phyloP scores from a whole-genome alignment of 495 filamentous ascomycete species.

The Hamigera avellanea region DNA sequence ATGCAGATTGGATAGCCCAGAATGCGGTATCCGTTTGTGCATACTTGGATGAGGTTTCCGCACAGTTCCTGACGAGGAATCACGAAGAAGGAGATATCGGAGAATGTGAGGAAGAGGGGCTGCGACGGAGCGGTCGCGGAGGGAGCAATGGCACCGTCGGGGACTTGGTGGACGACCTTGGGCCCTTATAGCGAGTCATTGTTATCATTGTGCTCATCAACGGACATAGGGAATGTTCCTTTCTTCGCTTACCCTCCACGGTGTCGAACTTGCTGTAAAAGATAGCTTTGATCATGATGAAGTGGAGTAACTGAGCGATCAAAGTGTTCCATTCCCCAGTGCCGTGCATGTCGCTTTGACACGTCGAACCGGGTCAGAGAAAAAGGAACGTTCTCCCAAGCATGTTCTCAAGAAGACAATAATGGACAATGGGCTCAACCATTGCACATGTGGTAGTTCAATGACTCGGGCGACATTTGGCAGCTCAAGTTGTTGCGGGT shows the following conservation, averaged over 20 bases:
- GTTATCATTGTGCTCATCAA: slow-evolving; percentile 4
- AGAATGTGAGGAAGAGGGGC: slow-evolving; percentile 68
- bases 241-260: slow-evolving; percentile 53
- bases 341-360: too few species aligned
- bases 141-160: slow-evolving; percentile 59
- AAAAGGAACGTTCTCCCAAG: too few species aligned
- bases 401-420: too few species aligned
- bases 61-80: slow-evolving; percentile 89
- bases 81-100: slow-evolving; percentile 73
- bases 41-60: slow-evolving; percentile 67
- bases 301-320: too few species aligned
- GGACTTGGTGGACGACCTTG: slow-evolving; percentile 47
- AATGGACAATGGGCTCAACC: too few species aligned
- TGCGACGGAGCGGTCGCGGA: slow-evolving; percentile 36
- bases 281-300: slow-evolving; percentile 72
- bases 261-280: slow-evolving; percentile 93
- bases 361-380: not conserved
- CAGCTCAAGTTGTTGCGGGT: too few species aligned
- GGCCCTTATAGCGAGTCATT: slow-evolving; percentile 46
- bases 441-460: too few species aligned
- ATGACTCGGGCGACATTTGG: too few species aligned
- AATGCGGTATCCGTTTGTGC: slow-evolving; percentile 65
- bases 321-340: too few species aligned
- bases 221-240: not conserved
- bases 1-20: slow-evolving; percentile 87